Percentiles rank a stretch among this genome's conserved stretches.
These are phyloP conservation scores for Vickermania ingenoplastis DNA, from an alignment of 208 protist genomes.

Conservation along the genomic window DNA sequence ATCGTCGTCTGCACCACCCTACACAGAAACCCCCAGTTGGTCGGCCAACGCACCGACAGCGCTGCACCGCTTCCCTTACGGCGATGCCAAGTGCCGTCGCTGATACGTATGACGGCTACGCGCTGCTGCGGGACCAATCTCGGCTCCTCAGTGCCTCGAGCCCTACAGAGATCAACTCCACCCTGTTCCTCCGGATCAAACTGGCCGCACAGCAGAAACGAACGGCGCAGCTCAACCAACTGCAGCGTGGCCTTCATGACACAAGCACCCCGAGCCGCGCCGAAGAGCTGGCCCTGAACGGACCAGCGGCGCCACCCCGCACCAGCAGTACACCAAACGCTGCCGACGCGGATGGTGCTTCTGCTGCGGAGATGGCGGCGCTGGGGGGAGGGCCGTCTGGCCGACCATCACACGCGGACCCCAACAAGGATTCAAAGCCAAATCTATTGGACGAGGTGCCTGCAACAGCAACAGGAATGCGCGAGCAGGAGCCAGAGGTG, in stretches of 20 bases:
- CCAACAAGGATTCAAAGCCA: not conserved
- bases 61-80: no score
- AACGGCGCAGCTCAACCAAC: slow-evolving; percentile 63
- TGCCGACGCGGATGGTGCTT: not conserved
- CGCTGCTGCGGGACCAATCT: slow-evolving; percentile 57
- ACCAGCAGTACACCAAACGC: not conserved
- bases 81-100: no score
- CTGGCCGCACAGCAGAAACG: slow-evolving; percentile 47
- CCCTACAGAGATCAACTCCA: slow-evolving; percentile 51
- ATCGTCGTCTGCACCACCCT: no score
- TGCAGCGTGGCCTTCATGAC: slow-evolving; percentile 1
- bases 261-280: not conserved
- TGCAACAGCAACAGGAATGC: slow-evolving; percentile 3
- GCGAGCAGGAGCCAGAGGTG: slow-evolving; percentile 8
- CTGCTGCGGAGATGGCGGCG: not conserved
- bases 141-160: slow-evolving; percentile 34
- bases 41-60: no score
- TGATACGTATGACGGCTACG: slow-evolving; percentile 33
- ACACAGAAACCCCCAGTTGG: no score
- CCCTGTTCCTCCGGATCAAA: slow-evolving; percentile 49
- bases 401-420: not conserved
- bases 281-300: not conserved
- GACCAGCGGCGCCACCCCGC: no score
- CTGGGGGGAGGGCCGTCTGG: no score
- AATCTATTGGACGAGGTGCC: slow-evolving; percentile 2